Base-by-base conservation (phyloP, 192 early-diverging fungal species). In the Linnemannia zychae region DNA sequence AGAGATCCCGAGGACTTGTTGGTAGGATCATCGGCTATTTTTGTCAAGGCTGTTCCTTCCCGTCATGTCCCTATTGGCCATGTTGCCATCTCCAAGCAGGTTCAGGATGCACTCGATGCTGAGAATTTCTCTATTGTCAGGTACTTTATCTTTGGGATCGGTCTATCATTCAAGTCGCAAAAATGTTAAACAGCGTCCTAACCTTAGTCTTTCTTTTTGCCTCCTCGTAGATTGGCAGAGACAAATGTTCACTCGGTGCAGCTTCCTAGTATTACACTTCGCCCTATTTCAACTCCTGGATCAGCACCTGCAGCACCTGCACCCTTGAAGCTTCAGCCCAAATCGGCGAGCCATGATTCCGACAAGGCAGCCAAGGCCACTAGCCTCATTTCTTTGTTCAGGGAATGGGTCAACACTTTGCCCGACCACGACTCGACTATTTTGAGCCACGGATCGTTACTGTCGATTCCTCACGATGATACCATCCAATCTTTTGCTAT, bases 61-160 rank as follows among this genome's bases (percentile, higher is more conserved):
- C 72, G 47, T 22, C 57, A 66, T 38, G 80, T 92, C 11, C 86
- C 89, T 18, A 24, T 76, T 1, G 82, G 84, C 17, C 92, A 92
- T 87, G 85, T 92, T 28, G 76, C 75, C 7, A 72, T 92, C 13
- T 88, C 84, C 20, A 83, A 84, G 28, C 71, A 80, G 48, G 83
- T 90, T 1, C 75, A 84, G 69, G 81, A 84, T 1, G 88, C 86
- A 5, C 60, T 92, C 68, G 88, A 90, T 34, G 66, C 83, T 0
- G 84, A 90, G 67, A 85, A 84, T 57, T 92, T 89, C 86, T 87
- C 86, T 7, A 89, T 91, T 63, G 75, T 92, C 69, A 87, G 83
- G 91, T 90, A 89, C 72, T n/a, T 79, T 24, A 0, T 31, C 5
- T 65, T 71, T 52, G 11, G 12, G 37, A 28, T 11, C 3, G 15